A percentile compares a stretch with the other conserved stretches of the same genome.
These are phyloP conservation scores for Russula abietina DNA, from an alignment of 768 basidiomycete genomes.

Conservation along the genomic window DNA sequence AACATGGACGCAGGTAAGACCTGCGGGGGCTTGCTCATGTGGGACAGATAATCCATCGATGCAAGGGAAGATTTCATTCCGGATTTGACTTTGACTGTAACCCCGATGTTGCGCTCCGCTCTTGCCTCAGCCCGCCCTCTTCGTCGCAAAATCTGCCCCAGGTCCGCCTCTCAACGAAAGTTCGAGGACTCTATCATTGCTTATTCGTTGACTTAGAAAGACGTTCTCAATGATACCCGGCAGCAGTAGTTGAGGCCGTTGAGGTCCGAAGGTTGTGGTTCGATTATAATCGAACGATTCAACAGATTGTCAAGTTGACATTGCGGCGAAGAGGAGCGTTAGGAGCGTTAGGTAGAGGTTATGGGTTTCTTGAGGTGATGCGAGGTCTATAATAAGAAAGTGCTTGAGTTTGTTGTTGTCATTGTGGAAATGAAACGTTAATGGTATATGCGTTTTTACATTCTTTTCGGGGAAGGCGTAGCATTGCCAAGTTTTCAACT, in stretches of 20 bases:
- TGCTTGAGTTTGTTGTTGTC: no score
- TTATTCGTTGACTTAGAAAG: conserved; percentile 11
- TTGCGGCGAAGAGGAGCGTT: conserved; percentile 60
- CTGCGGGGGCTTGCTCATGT: no score
- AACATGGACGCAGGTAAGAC: no score
- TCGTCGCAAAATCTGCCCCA: background rate
- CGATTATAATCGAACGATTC: no score
- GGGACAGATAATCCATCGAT: no score
- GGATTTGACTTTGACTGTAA: no score
- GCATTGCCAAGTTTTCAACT: conserved; percentile 61
- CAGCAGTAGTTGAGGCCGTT: no score
- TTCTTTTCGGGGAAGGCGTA: conserved; percentile 48
- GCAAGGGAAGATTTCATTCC: no score
- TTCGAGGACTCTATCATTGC: conserved; percentile 23
- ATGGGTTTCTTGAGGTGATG: conserved; percentile 49
- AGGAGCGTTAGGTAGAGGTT: conserved; percentile 63
- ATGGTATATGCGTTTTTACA: conserved; percentile 37
- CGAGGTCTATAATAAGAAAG: conserved; percentile 46
- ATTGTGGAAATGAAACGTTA: background rate
- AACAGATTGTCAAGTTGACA: no score
- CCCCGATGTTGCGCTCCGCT: conserved; percentile 28
- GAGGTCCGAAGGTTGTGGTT: no score
- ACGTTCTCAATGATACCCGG: conserved; percentile 28
- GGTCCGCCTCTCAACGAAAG: background rate
- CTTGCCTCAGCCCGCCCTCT: conserved; percentile 3